A percentile compares a stretch with the other conserved stretches of the same genome.
Evolutionary conservation across 2,329 filamentous ascomycete genomes (phyloP).

Genomic region (Ophiostoma angusticollis): DNA sequence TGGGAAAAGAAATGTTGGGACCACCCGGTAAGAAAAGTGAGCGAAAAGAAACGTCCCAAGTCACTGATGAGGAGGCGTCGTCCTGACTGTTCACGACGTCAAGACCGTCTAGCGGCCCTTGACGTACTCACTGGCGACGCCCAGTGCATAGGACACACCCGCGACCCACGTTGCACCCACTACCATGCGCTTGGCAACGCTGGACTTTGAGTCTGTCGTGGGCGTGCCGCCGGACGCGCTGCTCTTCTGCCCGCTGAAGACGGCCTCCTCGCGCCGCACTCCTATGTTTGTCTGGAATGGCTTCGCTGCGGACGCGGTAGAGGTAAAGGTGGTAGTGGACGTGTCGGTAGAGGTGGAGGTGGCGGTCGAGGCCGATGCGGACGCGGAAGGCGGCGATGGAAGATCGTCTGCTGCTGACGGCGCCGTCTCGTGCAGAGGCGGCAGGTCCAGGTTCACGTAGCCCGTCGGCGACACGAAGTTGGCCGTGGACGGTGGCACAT

Average conservation of each 20-base stretch:
- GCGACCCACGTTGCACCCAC: conserved; percentile 42
- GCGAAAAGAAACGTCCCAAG: not conserved
- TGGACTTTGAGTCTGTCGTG: conserved; percentile 10
- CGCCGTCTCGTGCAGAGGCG: conserved; percentile 17
- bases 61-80: too few relatives aligned
- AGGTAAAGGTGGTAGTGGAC: not conserved
- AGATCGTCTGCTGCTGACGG: not conserved
- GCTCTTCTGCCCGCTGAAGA: conserved; percentile 29
- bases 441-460: conserved; percentile 47
- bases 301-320: not conserved
- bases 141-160: conserved; percentile 43
- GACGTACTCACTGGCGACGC: conserved; percentile 46
- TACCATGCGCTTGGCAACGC: conserved; percentile 33
- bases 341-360: not conserved
- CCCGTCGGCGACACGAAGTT: conserved; percentile 53
- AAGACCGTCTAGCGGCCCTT: conserved; percentile 16
- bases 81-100: too few relatives aligned
- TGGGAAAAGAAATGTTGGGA: too few relatives aligned
- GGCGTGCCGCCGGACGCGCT: not conserved
- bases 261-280: conserved; percentile 32
- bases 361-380: not conserved
- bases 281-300: conserved; percentile 30
- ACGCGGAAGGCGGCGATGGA: conserved; percentile 16
- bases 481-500: conserved; percentile 32
- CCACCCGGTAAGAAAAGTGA: too few relatives aligned